A percentile compares a stretch with the other conserved stretches of the same genome.
Conservation (phyloP, 2,329 filamentous ascomycete genomes). For the Ophiosphaerella korrae region DNA sequence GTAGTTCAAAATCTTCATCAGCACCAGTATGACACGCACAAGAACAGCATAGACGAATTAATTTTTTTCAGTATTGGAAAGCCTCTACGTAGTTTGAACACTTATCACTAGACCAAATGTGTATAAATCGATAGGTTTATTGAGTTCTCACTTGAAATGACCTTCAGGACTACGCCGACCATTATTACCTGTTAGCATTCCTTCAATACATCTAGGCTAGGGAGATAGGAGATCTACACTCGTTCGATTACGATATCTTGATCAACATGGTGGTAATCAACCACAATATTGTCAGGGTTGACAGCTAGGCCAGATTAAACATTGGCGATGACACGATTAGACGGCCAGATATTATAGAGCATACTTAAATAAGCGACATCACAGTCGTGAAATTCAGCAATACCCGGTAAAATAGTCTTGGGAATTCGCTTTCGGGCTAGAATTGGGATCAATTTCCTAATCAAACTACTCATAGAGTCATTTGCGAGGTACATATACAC, state of each 20-base stretch:
- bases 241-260: constrained; percentile 18
- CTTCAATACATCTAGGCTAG: constrained; percentile 34
- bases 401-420: constrained; percentile 27
- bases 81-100: neutral
- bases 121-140: constrained; percentile 38
- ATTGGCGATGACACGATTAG: too few species aligned
- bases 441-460: constrained; percentile 15
- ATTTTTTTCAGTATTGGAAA: neutral
- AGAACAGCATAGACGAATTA: constrained; percentile 34
- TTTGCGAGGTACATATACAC: constrained; percentile 27
- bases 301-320: constrained; percentile 21
- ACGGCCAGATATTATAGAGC: neutral
- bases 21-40: constrained; percentile 28
- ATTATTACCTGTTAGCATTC: constrained; percentile 36
- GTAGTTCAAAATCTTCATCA: constrained; percentile 29
- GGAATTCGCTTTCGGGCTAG: constrained; percentile 26
- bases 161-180: constrained; percentile 42
- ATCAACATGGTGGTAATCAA: constrained; percentile 18
- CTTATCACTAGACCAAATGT: constrained; percentile 36
- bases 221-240: constrained; percentile 38
- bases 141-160: constrained; percentile 31
- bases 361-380: constrained; percentile 35
- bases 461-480: constrained; percentile 23
- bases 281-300: constrained; percentile 39
- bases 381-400: constrained; percentile 28